Base-by-base conservation (phyloP, 176 grass and related monocot species). In the Eremochloa ophiuroides region DNA sequence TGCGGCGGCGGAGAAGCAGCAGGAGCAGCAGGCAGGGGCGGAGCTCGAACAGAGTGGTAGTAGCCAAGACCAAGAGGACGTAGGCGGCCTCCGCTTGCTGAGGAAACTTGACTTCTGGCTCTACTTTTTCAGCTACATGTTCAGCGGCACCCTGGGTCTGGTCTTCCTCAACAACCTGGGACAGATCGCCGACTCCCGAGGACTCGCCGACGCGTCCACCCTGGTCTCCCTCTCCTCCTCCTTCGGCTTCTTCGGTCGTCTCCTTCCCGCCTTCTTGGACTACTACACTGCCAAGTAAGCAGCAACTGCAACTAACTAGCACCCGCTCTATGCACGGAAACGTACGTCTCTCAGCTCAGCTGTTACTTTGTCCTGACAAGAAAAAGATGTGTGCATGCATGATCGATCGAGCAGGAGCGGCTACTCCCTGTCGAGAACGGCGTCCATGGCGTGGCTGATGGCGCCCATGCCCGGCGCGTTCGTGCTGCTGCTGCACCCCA, bases 81-180 rank as follows among this genome's bases (percentile, higher is more conserved):
- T 98, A 25, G 91, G 93, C 22, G 96, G 93, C 12, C 70, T 99
- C 65, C n/a, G 66, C 26, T 56, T 99, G 85, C 71, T 99, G 17
- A 85, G 65, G 51, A 82, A 71, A 8, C 27, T 95, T 38, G 85
- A 99, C 77, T 99, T 99, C 69, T 99, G 96, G 96, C 75, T 99
- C 20, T 99, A 95, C 23, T 99, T 99, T 75, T 83, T 91, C 68
- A 93, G 96, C 82, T 99, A 99, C 84, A 88, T 99, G 96, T 99
- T 95, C 79, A 99, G 96, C 85, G 88, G 75, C 22, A 91, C 91
- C 3, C 53, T 99, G 61, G 96, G 96, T 15, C 33, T 99, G 64
- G 96, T 99, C 50, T 99, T 95, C 84, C 87, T 95, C 71, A 95
- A 99, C 85, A 99, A 99, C 74, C 74, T 99, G 3, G 96, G 96